A percentile compares a stretch with the other conserved stretches of the same genome.
Conservation (phyloP, 23 red algal species). For the Gracilaria domingensis region DNA sequence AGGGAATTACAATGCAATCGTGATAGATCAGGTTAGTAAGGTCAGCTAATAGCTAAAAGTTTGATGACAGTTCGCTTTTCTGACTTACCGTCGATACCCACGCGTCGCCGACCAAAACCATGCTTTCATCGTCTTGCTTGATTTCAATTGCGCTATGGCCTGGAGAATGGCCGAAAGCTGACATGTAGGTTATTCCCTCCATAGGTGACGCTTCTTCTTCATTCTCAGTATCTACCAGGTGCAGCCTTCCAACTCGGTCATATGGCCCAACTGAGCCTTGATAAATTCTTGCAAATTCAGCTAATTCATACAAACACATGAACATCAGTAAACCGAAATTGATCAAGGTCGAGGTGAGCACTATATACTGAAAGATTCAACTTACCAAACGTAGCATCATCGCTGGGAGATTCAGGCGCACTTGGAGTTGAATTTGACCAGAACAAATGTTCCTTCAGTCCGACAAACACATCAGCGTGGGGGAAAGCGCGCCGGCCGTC, state of each 20-base stretch:
- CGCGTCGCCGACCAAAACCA: slow-evolving; percentile 27
- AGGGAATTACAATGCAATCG: too few relatives aligned
- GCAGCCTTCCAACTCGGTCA: neutral
- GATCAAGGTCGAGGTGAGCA: too few relatives aligned
- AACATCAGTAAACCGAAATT: neutral
- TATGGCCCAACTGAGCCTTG: neutral
- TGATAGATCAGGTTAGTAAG: too few relatives aligned
- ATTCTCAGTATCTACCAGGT: neutral
- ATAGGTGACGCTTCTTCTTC: slow-evolving; percentile 10
- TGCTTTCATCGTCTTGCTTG: neutral
- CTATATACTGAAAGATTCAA: too few relatives aligned
- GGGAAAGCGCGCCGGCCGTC: slow-evolving; percentile 37
- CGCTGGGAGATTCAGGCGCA: neutral
- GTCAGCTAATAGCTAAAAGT: too few relatives aligned
- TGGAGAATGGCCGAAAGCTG: slow-evolving; percentile 11
- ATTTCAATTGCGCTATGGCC: slow-evolving; percentile 48
- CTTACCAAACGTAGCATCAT: slow-evolving; percentile 9
- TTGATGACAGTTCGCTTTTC: neutral
- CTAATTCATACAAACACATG: neutral
- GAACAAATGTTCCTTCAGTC: slow-evolving; percentile 25
- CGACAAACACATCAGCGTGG: slow-evolving; percentile 29
- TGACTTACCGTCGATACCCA: slow-evolving; percentile 28
- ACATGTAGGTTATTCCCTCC: neutral
- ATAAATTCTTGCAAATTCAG: neutral
- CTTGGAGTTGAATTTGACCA: slow-evolving; percentile 5